Conservation (phyloP, 805 yeast genomes). For the Saccharomyces mikatae region DNA sequence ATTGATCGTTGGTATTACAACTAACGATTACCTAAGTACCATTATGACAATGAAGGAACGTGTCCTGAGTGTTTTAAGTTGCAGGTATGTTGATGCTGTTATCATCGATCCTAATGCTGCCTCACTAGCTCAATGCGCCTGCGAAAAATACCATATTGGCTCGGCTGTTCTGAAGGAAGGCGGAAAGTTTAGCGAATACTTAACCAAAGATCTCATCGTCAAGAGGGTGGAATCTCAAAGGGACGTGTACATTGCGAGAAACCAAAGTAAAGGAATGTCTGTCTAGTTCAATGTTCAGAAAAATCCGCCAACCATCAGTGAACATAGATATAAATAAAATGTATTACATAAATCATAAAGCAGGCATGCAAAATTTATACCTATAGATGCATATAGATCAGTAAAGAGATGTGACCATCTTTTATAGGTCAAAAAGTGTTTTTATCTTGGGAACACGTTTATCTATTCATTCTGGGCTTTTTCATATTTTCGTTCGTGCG, state of each 20-base stretch:
- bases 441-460: background rate
- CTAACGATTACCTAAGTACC: conserved; percentile 45
- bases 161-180: conserved; percentile 35
- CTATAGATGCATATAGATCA: background rate
- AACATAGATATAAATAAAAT: background rate
- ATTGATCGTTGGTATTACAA: conserved; percentile 44
- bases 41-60: conserved; percentile 86
- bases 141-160: conserved; percentile 31
- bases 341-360: background rate
- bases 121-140: background rate
- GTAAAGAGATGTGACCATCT: background rate
- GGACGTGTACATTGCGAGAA: conserved; percentile 75
- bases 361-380: background rate
- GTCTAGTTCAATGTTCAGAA: background rate
- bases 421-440: too few species aligned
- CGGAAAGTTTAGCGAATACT: conserved; percentile 50
- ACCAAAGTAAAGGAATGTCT: conserved; percentile 69
- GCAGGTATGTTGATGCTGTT: conserved; percentile 73
- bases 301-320: background rate
- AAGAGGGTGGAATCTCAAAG: conserved; percentile 63
- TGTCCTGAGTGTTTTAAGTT: conserved; percentile 79
- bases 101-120: conserved; percentile 35
- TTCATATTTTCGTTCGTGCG: conserved; percentile 35
- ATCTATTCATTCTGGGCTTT: conserved; percentile 18
- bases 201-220: conserved; percentile 66